Base-by-base conservation (phyloP, 2,329 filamentous ascomycete genomes). In the Fusarium proliferatum region DNA sequence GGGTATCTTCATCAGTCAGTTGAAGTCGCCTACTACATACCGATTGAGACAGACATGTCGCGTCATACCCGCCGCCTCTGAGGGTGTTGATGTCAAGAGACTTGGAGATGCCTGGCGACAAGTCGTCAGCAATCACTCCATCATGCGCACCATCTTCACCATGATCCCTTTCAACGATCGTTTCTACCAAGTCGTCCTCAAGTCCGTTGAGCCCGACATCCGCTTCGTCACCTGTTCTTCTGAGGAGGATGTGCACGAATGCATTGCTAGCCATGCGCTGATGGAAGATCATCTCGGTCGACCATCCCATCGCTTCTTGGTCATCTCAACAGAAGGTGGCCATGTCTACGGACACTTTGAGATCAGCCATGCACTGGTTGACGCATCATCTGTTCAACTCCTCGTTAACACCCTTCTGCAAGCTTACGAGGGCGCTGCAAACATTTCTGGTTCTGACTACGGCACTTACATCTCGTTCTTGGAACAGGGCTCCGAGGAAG, bases 141-240 rank as follows among this genome's bases (percentile, higher is more conserved):
- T 59, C 33, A 59, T 59, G 56, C 56, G 56, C 9, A 59, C 56
- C 3, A 26, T 59, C 30, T 59, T 59, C 10, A 59, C 56, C 8
- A 34, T 48, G 15, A 2, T 51, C 16, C 56, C 43, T 5, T 49
- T 51, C 23, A 48, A 59, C 33, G 30, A 59, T 0, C 2, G 56
- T 0, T 51, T 59, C 56, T 59, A 59, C 21, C 56, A 59, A 30
- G 33, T 51, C 4, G 56, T 59, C 17, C 42, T 59, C 17, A 59
- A 59, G 3, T 30, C 42, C 2, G 33, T 38, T 17, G 33, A 51
- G 9, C 42, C 56, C 2, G 56, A 59, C 4, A 51, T 59, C 3
- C 42, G 33, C 4, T n/a, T 38, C 8, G n/a, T 59, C 7, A 38
- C 17, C 8, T 59, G 56, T 11, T 5, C 15, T 23, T 23, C 42